Evolutionary conservation across 441 rosid species (phyloP), one percentile per base, ranked within the genome.

Genomic region (Omphalea diandra): DNA sequence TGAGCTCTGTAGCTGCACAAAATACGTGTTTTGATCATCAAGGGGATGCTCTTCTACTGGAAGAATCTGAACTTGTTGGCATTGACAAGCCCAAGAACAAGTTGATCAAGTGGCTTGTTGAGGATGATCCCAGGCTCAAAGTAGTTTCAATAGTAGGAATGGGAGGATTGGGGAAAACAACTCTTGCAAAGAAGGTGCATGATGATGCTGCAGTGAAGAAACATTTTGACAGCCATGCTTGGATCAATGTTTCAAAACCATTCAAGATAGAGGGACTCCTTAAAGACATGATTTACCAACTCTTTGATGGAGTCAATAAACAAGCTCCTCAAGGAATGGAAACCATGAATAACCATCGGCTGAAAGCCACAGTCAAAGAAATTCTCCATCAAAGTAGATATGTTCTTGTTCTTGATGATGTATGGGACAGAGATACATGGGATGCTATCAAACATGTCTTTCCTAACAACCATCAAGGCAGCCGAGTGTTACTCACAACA

Each of bases 141-240:
- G 78, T 76, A 29, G 62, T 78, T 52, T 72, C 79, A 0, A 67
- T 77, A 8, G 73, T 65, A 0, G 81, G 75, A 7, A 77, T 73
- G 81, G 81, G 72, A 8, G 81, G 81, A 2, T 9, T 69, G 11
- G 81, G 81, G 8, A 77, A 77, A 26, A 56, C 81, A 14, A 73
- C 81, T 3, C 54, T 77, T 35, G 77, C 54, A 10, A 66, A 15
- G 17, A 58, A 35, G 35, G 74, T 78, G 12, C 75, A 63, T 17
- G 49, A 68, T 18, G 63, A 57, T 27, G 22, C 52, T 20, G 63
- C 46, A 69, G 67, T 79, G 41, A 66, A 74, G 74, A 53, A 67
- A 54, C 27, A 46, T 7, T 64, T 72, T 18, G 46, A 43, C 1
- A 29, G n/a, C 9, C 59, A 53, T 38, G 75, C 63, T 18, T 71